These are phyloP conservation scores for Nitzschia sp. DNA, from an alignment of 108 stramenopile species.

Conservation along the genomic window DNA sequence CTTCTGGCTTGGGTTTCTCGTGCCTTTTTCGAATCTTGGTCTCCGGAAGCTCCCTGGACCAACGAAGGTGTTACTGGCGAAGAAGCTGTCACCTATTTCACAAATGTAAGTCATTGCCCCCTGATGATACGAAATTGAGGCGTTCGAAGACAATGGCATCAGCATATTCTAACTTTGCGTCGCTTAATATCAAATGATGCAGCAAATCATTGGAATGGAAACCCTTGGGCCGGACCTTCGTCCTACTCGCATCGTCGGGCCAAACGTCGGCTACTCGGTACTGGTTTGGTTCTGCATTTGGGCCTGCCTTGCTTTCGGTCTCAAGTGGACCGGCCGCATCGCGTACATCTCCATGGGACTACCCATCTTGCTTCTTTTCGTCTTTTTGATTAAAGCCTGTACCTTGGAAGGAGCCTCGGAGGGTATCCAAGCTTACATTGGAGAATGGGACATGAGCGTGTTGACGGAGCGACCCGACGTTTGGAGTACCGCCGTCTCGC, in stretches of 20 bases:
- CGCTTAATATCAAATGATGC: no score
- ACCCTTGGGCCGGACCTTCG: slow-evolving; percentile 42
- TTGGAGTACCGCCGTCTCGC: slow-evolving; percentile 64
- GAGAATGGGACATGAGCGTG: slow-evolving; percentile 49
- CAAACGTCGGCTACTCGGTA: slow-evolving; percentile 50
- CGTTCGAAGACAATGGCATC: background rate
- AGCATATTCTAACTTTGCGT: background rate
- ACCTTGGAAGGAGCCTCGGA: slow-evolving; percentile 41
- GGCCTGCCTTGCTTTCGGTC: slow-evolving; percentile 55
- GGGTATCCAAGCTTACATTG: slow-evolving; percentile 63
- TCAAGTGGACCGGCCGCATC: slow-evolving; percentile 59
- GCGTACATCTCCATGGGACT: slow-evolving; percentile 65
- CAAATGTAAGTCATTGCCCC: slow-evolving; percentile 4
- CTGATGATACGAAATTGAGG: background rate
- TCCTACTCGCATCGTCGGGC: slow-evolving; percentile 54
- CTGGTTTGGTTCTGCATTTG: slow-evolving; percentile 46
- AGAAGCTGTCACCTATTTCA: slow-evolving; percentile 41
- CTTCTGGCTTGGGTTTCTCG: slow-evolving; percentile 54
- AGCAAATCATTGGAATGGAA: slow-evolving; percentile 47
- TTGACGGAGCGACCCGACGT: slow-evolving; percentile 47
- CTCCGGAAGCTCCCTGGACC: slow-evolving; percentile 37
- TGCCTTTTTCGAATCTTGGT: slow-evolving; percentile 55
- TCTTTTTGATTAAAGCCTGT: slow-evolving; percentile 53
- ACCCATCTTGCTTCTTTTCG: slow-evolving; percentile 53
- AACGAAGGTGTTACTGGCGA: slow-evolving; percentile 36